Evolutionary conservation across 768 basidiomycete genomes (phyloP).

Genomic region (Mrakia gelida): DNA sequence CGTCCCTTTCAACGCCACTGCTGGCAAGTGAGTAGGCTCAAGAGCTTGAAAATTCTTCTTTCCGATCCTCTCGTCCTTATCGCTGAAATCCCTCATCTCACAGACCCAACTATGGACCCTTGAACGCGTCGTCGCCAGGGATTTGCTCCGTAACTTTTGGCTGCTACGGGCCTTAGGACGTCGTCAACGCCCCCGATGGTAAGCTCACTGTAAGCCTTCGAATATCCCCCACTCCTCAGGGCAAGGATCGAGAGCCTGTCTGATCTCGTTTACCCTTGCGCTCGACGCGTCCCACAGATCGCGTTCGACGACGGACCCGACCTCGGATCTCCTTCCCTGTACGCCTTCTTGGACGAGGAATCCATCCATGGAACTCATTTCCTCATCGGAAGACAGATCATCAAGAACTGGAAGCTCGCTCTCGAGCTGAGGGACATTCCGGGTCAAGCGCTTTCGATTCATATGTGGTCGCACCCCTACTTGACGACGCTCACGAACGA

Average conservation of each 20-base stretch:
- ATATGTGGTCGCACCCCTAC: conserved; percentile 27
- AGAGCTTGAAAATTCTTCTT: too few relatives aligned
- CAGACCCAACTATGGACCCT: conserved; percentile 40
- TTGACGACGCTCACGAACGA: conserved; percentile 55
- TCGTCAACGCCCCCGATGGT: conserved; percentile 74
- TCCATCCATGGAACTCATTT: conserved; percentile 51
- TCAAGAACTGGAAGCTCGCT: conserved; percentile 9
- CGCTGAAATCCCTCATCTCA: not conserved
- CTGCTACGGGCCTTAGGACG: conserved; percentile 52
- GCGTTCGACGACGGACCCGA: conserved; percentile 79
- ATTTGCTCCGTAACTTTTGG: conserved; percentile 9
- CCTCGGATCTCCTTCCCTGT: conserved; percentile 51
- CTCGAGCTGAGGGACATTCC: not conserved
- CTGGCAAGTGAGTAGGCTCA: not conserved
- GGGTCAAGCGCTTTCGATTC: conserved; percentile 6
- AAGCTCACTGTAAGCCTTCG: conserved; percentile 49
- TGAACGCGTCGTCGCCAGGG: not conserved
- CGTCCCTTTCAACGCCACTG: too few relatives aligned
- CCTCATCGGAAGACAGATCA: conserved; percentile 57
- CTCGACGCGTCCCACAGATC: conserved; percentile 37
- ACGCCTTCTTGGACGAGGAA: conserved; percentile 62
- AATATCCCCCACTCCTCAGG: too few relatives aligned
- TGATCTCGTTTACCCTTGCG: not conserved
- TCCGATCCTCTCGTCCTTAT: not conserved
- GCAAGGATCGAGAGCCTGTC: not conserved